Evolutionary conservation across 2,329 filamentous ascomycete genomes (phyloP).

Genomic region (Cladophialophora carrionii): DNA sequence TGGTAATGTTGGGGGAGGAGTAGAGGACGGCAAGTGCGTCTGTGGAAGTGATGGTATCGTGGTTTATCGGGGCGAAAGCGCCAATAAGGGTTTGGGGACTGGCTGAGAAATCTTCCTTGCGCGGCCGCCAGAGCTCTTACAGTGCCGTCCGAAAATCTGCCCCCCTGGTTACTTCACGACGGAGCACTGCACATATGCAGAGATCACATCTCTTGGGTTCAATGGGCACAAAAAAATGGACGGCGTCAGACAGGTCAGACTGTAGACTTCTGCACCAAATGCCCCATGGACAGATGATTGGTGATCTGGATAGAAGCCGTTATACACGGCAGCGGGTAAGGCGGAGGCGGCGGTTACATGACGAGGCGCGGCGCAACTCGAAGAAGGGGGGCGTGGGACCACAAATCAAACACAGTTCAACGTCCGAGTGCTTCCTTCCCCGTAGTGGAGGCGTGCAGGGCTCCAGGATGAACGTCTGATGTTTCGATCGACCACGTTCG

Average conservation of each 20-base stretch:
- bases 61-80: constrained; percentile 6
- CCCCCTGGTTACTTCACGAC: not conserved
- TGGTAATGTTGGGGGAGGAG: not conserved
- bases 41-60: constrained; percentile 1
- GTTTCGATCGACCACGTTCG: constrained; percentile 7
- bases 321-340: constrained; percentile 10
- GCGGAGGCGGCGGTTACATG: constrained; percentile 7
- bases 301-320: constrained; percentile 10
- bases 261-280: not conserved
- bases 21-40: not conserved
- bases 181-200: not conserved
- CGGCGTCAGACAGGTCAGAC: constrained; percentile 1
- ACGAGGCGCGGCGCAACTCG: not conserved
- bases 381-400: not conserved
- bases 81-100: not conserved
- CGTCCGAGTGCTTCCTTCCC: not conserved
- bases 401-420: not conserved
- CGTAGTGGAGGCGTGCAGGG: not conserved
- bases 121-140: not conserved
- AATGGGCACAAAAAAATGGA: not conserved
- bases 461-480: not conserved
- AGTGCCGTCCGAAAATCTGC: not conserved
- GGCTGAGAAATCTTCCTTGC: constrained; percentile 1
- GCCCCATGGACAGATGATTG: constrained; percentile 8
- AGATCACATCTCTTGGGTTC: not conserved